Evolutionary conservation across 1,284 basidiomycete species (phyloP), one percentile per base, ranked within the genome.

Genomic region (Austroboletus niveus): DNA sequence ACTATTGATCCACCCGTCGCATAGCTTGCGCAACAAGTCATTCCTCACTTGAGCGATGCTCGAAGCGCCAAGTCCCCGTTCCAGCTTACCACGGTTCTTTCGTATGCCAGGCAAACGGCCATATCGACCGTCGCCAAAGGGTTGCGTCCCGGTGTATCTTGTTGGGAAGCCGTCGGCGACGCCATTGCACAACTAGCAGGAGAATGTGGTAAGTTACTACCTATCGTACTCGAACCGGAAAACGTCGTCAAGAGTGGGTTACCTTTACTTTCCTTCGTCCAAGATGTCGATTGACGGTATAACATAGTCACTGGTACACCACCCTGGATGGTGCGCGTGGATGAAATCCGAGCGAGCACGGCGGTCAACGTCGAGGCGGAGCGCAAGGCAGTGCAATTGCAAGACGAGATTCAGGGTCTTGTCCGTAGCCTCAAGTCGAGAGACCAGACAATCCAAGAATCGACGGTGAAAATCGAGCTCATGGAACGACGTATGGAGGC

Each of bases 281-380:
- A 29, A 8, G 27, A 29, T 7, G 7, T 8, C 7, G 27, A 29
- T 7, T 29, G 5, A 29, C 27, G 4, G 27, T 29, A 5, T 29
- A 6, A 8, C 27, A 8, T 58, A 94, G 92, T 92, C 54, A 78
- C 83, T 45, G 85, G 86, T 8, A 79, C 83, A 1, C 76, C 92
- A 4, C 97, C 97, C 1, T 99, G 96, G 96, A 74, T 93, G 0
- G 75, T 81, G 0, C 82, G 97, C n/a, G 82, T 96, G 5, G 81
- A 82, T n/a, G 84, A 92, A 60, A 85, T 99, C 73, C 92, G 93
- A 67, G 81, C 88, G 0, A 84, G 79, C 22, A 82, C 89, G 1
- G 85, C 92, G 0, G 79, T 92, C 71, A 98, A 98, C 62, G 79
- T 92, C 15, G 95, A 98, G 65, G 92, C 94, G 0, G 95, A 98